Evolutionary conservation across 2,329 filamentous ascomycete genomes (phyloP), one percentile per base, ranked within the genome.

Genomic region (Diaporthe aspalathi): DNA sequence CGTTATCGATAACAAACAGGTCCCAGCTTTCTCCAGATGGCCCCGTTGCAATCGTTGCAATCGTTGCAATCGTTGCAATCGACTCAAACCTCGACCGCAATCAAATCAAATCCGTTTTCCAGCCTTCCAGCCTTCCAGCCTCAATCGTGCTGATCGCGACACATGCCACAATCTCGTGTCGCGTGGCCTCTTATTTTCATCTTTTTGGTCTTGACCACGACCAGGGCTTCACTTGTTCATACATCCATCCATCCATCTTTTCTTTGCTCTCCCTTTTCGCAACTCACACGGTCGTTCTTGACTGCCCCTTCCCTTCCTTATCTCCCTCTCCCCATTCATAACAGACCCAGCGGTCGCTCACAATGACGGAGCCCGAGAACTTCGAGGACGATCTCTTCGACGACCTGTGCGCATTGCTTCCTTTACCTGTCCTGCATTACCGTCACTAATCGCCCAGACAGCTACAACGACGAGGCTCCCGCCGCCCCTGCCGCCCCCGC

Each of bases 351-450:
- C 24, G 70, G 60, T 68, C 76, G 63, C 70, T 72, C 81, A 87
- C 60, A 76, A 94, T 94, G 92, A 89, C 92, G 40, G 93, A 95
- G 77, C 85, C 88, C 69, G 92, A 94, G 76, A 92, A 92, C 75
- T 90, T 93, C 76, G 93, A 97, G 75, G 94, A 97, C 79, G 94
- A 97, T 87, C 92, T 97, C 80, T 97, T 97, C 81, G 94, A 93
- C 77, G 94, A 97, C 84, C 88, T 97, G 94, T 97, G 84, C 82
- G 93, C n/a, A 24, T 62, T 56, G 29, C n/a, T 38, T 43, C 7
- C 5, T 14, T 17, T 1, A 16, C 3, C 20, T 12, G 9, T 29
- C 16, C 8, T 35, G n/a, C 12, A 32, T 1, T 60, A 27, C 14
- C 14, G n/a, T 67, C 27, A 49, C 74, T 77, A 45, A 78, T 38